Evolutionary conservation across 164 flowering plant genomes (phyloP).

Genomic region (Protea cynaroides): DNA sequence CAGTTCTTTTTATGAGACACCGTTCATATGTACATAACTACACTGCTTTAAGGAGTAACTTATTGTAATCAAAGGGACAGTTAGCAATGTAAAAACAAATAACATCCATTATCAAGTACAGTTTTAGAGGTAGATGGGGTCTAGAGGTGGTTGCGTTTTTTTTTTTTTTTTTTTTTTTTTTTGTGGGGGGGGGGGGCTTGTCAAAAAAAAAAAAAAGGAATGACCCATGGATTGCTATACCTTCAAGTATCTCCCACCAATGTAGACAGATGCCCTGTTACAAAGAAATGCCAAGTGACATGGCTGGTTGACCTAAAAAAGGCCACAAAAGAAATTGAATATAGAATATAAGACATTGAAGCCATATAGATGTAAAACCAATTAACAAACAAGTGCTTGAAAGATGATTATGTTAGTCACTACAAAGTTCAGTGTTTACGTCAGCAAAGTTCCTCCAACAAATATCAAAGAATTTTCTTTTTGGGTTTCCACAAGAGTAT

Average conservation of each 20-base stretch:
- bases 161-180: too few relatives aligned
- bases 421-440: not conserved
- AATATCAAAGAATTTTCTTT: too few relatives aligned
- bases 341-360: not conserved
- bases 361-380: not conserved
- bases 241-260: conserved; percentile 94
- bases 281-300: conserved; percentile 47
- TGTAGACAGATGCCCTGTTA: conserved; percentile 52
- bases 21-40: too few relatives aligned
- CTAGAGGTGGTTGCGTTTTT: too few relatives aligned
- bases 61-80: too few relatives aligned
- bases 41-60: too few relatives aligned
- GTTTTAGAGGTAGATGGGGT: too few relatives aligned
- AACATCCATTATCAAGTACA: too few relatives aligned
- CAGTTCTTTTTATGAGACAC: too few relatives aligned
- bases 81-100: too few relatives aligned
- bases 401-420: not conserved
- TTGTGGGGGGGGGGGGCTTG: too few relatives aligned
- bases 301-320: conserved; percentile 49
- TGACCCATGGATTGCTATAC: conserved; percentile 26
- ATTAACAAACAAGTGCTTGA: not conserved
- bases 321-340: conserved; percentile 1
- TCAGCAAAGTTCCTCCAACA: not conserved
- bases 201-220: too few relatives aligned
- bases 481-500: not conserved